Conservation (phyloP, 805 yeast genomes). For the Saturnispora bothae region DNA sequence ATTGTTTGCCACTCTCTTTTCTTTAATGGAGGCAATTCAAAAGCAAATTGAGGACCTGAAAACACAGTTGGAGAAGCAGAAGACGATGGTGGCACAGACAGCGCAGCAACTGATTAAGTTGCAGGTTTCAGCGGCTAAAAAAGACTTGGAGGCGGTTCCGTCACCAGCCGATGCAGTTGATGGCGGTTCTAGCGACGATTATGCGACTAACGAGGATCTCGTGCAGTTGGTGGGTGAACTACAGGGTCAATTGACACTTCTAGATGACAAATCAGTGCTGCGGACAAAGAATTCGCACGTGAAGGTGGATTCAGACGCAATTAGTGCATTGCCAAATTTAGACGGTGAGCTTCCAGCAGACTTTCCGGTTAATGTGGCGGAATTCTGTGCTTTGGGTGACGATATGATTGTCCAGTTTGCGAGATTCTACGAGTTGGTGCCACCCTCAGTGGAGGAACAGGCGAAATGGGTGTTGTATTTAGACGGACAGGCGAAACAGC, state of each 20-base stretch:
- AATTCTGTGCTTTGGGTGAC: constrained; percentile 39
- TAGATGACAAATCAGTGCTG: constrained; percentile 69
- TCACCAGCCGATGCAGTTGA: constrained; percentile 11
- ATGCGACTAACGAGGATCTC: constrained; percentile 72
- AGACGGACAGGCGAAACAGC: constrained; percentile 37
- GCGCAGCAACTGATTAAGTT: constrained; percentile 69
- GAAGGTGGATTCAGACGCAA: constrained; percentile 27
- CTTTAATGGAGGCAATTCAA: constrained; percentile 16
- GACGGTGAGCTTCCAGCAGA: constrained; percentile 61
- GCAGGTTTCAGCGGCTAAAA: constrained; percentile 45
- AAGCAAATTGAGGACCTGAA: constrained; percentile 43
- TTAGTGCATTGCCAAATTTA: constrained; percentile 68
- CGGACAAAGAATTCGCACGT: constrained; percentile 57
- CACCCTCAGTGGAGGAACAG: constrained; percentile 49
- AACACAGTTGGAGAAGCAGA: constrained; percentile 38
- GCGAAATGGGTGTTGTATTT: constrained; percentile 40
- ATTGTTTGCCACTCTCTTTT: too few species aligned
- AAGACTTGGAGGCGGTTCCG: constrained; percentile 18
- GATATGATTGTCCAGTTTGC: constrained; percentile 43
- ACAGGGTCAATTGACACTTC: constrained; percentile 72
- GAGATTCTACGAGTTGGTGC: constrained; percentile 66
- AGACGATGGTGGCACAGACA: constrained; percentile 55
- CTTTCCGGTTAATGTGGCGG: constrained; percentile 51
- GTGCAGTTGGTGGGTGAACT: constrained; percentile 82
- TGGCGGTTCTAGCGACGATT: constrained; percentile 28